Conservation (phyloP, 305 asterid genomes). For the Solanum hybrid region DNA sequence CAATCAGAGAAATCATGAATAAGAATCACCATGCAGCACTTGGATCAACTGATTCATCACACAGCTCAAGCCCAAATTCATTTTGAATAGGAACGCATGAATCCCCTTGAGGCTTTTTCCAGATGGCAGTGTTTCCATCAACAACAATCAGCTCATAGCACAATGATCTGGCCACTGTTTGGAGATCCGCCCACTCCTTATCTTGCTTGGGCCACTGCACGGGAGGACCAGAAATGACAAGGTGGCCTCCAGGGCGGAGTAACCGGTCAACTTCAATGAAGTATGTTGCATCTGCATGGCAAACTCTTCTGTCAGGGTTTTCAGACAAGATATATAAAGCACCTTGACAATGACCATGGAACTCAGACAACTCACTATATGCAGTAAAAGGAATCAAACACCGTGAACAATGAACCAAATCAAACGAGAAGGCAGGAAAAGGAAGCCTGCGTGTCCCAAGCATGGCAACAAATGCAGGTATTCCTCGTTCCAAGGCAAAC, state of each 20-base stretch:
- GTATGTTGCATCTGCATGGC: slow-evolving; percentile 79
- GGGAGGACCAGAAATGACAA: slow-evolving; percentile 95
- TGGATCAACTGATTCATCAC: slow-evolving; percentile 74
- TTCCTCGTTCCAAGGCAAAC: slow-evolving; percentile 94
- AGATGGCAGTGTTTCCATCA: slow-evolving; percentile 92
- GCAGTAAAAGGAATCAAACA: slow-evolving; percentile 95
- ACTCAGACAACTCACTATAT: slow-evolving; percentile 55
- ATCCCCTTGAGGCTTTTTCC: slow-evolving; percentile 79
- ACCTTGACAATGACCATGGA: neutral
- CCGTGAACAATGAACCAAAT: slow-evolving; percentile 92
- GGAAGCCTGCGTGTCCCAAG: slow-evolving; percentile 97
- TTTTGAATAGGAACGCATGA: slow-evolving; percentile 75
- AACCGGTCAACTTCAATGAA: slow-evolving; percentile 94
- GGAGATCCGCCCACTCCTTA: slow-evolving; percentile 97
- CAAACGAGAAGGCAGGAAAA: slow-evolving; percentile 83
- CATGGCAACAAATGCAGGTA: slow-evolving; percentile 97
- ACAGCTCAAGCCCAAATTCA: slow-evolving; percentile 62
- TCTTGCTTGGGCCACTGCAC: slow-evolving; percentile 94
- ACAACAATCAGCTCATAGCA: slow-evolving; percentile 86
- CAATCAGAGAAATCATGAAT: neutral
- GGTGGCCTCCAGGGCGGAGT: slow-evolving; percentile 95
- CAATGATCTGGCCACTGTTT: slow-evolving; percentile 75
- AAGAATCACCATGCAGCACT: slow-evolving; percentile 66
- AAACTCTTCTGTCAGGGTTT: slow-evolving; percentile 22
- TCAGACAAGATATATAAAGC: slow-evolving; percentile 10